Base-by-base conservation (phyloP, 225 moss, liverwort and hornwort genomes). In the Asterella californica region DNA sequence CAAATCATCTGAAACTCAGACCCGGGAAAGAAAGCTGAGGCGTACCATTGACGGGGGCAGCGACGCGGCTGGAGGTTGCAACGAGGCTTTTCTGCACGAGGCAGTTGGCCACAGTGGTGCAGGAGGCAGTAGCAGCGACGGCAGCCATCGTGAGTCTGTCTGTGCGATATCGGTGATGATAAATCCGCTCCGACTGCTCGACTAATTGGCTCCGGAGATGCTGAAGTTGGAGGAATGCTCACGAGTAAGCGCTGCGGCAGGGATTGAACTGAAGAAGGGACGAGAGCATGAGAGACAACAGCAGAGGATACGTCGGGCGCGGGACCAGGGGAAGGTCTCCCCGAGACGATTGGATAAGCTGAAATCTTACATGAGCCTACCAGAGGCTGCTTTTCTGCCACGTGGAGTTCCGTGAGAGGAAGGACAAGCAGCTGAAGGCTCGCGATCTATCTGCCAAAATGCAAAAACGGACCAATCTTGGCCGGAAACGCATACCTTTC, bases 101-200 rank as follows among this genome's bases (percentile, higher is more conserved):
- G 91, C 85, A 86, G 79, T 79, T 74, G 30, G 89, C 79, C n/a
- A 76, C 36, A 48, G 87, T 76, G 62, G 79, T 76, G 79, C 82
- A 83, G 19, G 85, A 81, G 25, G 89, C 63, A 37, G 81, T 82
- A 52, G 81, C 86, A 53, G 84, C 80, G 34, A 82, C 79, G 65
- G 89, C 87, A 73, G 91, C 91, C 91, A 91, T 91, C 54, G 80
- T 77, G 76, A 52, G 1, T 54, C 3, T 82, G 64, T 9, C 10
- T 14, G 30, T 0, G 30, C 60, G 60, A 24, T n/a, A 62, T 27
- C 6, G 33, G 29, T 2, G n/a, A 2, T 38, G 34, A n/a, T n/a
- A 9, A 47, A 78, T 14, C 30, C 11, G 27, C 29, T 49, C 29
- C 15, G 49, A 47, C 14, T 72, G 49, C 30, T 27, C 36, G 38